Evolutionary conservation across 2,329 filamentous ascomycete species (phyloP).

Genomic region (Cladosporium austrohemisphaericum): DNA sequence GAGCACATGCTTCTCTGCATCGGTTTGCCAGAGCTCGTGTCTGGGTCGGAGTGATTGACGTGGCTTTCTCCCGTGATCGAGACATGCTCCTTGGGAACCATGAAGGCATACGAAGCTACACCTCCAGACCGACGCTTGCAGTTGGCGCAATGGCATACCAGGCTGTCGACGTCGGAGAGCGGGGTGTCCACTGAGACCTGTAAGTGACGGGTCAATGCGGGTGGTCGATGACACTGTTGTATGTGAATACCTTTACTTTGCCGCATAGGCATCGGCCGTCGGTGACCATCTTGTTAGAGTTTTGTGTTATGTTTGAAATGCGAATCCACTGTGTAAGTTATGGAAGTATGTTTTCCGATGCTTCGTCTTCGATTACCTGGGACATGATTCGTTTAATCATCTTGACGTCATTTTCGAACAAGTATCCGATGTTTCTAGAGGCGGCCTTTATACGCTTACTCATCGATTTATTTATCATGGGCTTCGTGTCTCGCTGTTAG

Average conservation of each 20-base stretch:
- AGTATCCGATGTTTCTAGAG: too few relatives aligned
- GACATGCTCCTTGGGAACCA: slow-evolving; percentile 19
- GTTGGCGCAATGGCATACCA: slow-evolving; percentile 21
- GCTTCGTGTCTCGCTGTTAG: too few relatives aligned
- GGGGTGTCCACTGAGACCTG: slow-evolving; percentile 3
- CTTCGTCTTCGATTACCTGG: background rate
- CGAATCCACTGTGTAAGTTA: background rate
- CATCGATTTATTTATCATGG: too few relatives aligned
- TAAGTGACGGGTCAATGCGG: background rate
- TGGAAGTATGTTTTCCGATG: background rate
- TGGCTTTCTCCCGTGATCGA: slow-evolving; percentile 16
- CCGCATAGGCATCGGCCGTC: slow-evolving; percentile 9
- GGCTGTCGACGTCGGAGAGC: slow-evolving; percentile 8
- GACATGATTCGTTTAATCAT: background rate
- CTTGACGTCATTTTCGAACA: background rate
- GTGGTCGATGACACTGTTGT: background rate
- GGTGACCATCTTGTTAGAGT: background rate
- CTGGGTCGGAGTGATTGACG: slow-evolving; percentile 13
- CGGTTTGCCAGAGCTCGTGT: slow-evolving; percentile 20
- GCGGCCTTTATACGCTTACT: too few relatives aligned
- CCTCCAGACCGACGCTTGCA: slow-evolving; percentile 22
- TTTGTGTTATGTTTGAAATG: background rate
- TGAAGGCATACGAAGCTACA: slow-evolving; percentile 22
- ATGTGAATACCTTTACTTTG: background rate
- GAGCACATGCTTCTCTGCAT: slow-evolving; percentile 21